phyloP scores from a whole-genome alignment of 1,139 yeast species.

The Pichia sp. region DNA sequence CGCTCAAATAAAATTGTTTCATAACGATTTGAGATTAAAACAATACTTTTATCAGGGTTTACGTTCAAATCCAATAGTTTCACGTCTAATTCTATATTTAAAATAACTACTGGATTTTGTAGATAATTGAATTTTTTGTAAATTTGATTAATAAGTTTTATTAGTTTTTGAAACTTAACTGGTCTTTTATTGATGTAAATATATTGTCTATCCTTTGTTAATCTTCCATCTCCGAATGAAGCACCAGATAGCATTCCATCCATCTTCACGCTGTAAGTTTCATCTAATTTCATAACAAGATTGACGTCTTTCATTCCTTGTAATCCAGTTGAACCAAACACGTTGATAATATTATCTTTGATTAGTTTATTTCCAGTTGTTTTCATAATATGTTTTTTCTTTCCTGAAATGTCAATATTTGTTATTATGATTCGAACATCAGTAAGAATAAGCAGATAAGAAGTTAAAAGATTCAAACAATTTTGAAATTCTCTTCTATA shows the following conservation, averaged over 20 bases:
- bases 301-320: conserved; percentile 50
- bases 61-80: conserved; percentile 69
- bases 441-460: conserved; percentile 58
- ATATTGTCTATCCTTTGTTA: conserved; percentile 67
- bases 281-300: conserved; percentile 6
- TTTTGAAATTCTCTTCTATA: conserved; percentile 66
- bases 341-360: conserved; percentile 52
- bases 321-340: conserved; percentile 64
- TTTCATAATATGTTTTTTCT: conserved; percentile 43
- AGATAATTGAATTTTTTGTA: conserved; percentile 65
- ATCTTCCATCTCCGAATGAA: conserved; percentile 71
- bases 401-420: conserved; percentile 44
- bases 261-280: conserved; percentile 32
- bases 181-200: conserved; percentile 75
- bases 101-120: conserved; percentile 67
- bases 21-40: conserved; percentile 49
- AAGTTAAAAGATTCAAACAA: conserved; percentile 54
- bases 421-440: conserved; percentile 53
- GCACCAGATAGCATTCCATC: conserved; percentile 67
- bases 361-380: conserved; percentile 44
- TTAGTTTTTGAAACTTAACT: conserved; percentile 47
- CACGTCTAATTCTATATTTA: conserved; percentile 52
- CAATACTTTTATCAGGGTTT: conserved; percentile 80
- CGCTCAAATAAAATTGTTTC: conserved; percentile 53
- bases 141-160: conserved; percentile 61